Evolutionary conservation across 805 yeast genomes (phyloP).

Genomic region (Tetrapisispora arboricola): DNA sequence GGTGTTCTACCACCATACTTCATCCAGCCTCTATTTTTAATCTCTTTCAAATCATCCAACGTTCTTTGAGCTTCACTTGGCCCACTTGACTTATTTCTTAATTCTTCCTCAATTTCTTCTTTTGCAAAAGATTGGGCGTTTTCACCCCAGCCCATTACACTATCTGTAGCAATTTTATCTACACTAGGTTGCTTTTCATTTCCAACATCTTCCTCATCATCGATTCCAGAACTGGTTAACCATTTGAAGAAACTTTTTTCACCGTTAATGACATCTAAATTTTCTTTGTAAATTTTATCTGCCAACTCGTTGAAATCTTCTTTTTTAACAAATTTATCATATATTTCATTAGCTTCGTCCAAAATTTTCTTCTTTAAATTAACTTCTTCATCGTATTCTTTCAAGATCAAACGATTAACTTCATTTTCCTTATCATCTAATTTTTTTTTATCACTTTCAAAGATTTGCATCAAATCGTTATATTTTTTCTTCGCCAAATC

Average conservation of each 20-base stretch:
- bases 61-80: slow-evolving; percentile 26
- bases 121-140: slow-evolving; percentile 32
- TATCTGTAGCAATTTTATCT: slow-evolving; percentile 28
- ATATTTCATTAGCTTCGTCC: slow-evolving; percentile 15
- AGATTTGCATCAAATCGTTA: slow-evolving; percentile 12
- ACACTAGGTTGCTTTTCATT: no score
- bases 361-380: slow-evolving; percentile 10
- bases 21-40: slow-evolving; percentile 30
- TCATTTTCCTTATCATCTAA: slow-evolving; percentile 15
- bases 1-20: slow-evolving; percentile 14
- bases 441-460: slow-evolving; percentile 11
- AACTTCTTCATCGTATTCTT: slow-evolving; percentile 1
- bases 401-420: slow-evolving; percentile 4
- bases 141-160: slow-evolving; percentile 40
- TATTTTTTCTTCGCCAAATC: slow-evolving; percentile 22
- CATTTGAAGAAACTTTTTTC: slow-evolving; percentile 12
- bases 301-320: slow-evolving; percentile 22
- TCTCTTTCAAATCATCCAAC: slow-evolving; percentile 5
- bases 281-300: slow-evolving; percentile 13
- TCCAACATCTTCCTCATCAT: slow-evolving; percentile 4
- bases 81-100: slow-evolving; percentile 8
- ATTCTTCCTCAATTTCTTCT: slow-evolving; percentile 27
- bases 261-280: slow-evolving; percentile 1
- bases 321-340: slow-evolving; percentile 10
- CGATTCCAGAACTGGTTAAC: slow-evolving; percentile 12